These are phyloP conservation scores for Starmerella vaccinii DNA, from an alignment of 805 yeast species.

Conservation along the genomic window DNA sequence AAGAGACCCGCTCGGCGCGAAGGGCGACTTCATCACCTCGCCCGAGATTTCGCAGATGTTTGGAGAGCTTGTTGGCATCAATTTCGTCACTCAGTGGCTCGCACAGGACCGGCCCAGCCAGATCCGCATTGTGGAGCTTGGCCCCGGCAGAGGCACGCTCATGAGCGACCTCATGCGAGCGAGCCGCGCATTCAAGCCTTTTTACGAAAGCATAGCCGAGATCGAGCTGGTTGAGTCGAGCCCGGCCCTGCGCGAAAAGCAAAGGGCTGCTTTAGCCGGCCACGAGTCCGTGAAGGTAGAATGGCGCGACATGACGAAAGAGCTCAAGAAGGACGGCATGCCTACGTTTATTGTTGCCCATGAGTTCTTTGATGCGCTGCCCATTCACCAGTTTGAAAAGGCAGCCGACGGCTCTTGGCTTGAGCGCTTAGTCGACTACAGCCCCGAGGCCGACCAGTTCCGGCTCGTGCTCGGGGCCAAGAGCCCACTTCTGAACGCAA, in stretches of 20 bases:
- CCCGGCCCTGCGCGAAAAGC: slow-evolving; percentile 49
- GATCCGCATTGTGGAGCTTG: slow-evolving; percentile 59
- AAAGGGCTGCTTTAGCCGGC: slow-evolving; percentile 41
- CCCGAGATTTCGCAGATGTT: slow-evolving; percentile 82
- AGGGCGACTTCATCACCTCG: slow-evolving; percentile 73
- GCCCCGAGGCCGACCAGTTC: slow-evolving; percentile 19
- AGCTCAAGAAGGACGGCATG: slow-evolving; percentile 29
- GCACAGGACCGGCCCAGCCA: slow-evolving; percentile 43
- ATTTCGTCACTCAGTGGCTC: slow-evolving; percentile 47
- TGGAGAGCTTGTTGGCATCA: slow-evolving; percentile 74
- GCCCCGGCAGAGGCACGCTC: slow-evolving; percentile 78
- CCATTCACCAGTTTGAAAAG: slow-evolving; percentile 54
- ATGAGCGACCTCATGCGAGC: slow-evolving; percentile 51
- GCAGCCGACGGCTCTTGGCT: slow-evolving; percentile 56
- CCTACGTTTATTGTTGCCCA: slow-evolving; percentile 68
- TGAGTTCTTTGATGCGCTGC: slow-evolving; percentile 80
- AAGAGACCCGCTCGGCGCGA: slow-evolving; percentile 55
- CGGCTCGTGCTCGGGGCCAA: slow-evolving; percentile 13
- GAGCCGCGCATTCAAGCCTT: slow-evolving; percentile 25
- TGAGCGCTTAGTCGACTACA: slow-evolving; percentile 57
- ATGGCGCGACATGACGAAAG: slow-evolving; percentile 30
- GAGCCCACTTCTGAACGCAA: slow-evolving; percentile 10
- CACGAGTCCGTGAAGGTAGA: slow-evolving; percentile 41
- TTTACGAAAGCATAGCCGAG: slow-evolving; percentile 31
- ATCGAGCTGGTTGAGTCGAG: slow-evolving; percentile 64